Percentiles rank a stretch among this genome's conserved stretches.
Conservation (phyloP, 192 early-diverging fungal genomes). For the Obelidium mucronatum region DNA sequence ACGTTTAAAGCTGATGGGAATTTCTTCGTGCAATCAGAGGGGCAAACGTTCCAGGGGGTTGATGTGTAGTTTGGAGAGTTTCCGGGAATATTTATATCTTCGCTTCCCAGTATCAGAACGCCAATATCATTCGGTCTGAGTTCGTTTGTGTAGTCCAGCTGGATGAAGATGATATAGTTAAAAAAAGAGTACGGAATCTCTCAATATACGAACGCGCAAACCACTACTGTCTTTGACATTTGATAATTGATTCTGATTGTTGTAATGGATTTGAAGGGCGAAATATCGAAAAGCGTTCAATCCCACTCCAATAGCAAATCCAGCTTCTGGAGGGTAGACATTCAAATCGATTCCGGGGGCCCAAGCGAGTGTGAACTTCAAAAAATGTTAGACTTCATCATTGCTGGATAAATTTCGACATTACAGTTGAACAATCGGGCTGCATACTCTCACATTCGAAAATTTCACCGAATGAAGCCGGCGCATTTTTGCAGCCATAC, state of each 20-base stretch:
- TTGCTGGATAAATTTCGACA: not conserved
- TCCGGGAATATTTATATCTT: constrained; percentile 21
- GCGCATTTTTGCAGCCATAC: constrained; percentile 1
- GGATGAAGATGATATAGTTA: constrained; percentile 22
- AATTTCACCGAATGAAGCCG: constrained; percentile 8
- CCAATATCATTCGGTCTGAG: constrained; percentile 34
- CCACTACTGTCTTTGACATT: constrained; percentile 31
- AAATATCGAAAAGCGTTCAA: constrained; percentile 7
- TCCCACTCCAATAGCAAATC: constrained; percentile 22
- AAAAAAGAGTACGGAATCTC: no score
- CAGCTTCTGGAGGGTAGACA: constrained; percentile 21
- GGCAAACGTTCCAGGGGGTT: constrained; percentile 13
- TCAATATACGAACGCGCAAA: constrained; percentile 22
- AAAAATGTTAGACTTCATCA: not conserved
- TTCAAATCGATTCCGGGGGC: constrained; percentile 20
- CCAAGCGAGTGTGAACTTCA: constrained; percentile 19
- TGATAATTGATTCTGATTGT: constrained; percentile 12
- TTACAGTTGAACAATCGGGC: not conserved
- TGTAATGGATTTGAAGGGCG: constrained; percentile 43
- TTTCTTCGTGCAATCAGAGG: constrained; percentile 36
- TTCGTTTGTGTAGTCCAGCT: constrained; percentile 31
- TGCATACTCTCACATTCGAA: constrained; percentile 30
- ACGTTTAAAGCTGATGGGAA: constrained; percentile 34
- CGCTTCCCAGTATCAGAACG: constrained; percentile 19
- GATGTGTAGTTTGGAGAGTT: constrained; percentile 9